Evolutionary conservation across 768 basidiomycete species (phyloP).

Genomic region (Rhizopogon salebrosus): DNA sequence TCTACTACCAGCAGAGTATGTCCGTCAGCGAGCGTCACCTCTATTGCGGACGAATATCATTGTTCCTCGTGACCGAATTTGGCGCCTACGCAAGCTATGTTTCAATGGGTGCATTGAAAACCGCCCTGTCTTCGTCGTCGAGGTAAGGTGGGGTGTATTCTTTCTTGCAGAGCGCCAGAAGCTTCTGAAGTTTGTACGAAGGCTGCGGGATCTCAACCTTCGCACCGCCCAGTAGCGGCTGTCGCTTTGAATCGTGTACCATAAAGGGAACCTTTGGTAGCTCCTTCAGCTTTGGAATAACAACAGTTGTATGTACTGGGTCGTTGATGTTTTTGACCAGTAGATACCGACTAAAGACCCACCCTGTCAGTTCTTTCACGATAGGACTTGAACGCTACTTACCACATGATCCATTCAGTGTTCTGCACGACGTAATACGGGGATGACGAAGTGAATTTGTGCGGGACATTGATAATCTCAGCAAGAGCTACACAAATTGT

Average conservation of each 20-base stretch:
- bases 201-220: constrained; percentile 54
- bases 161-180: constrained; percentile 35
- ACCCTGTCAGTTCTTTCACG: not conserved
- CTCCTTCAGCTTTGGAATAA: not conserved
- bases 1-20: not conserved
- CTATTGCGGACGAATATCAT: not conserved
- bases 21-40: constrained; percentile 9
- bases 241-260: constrained; percentile 36
- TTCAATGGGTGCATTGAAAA: constrained; percentile 30
- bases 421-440: constrained; percentile 59
- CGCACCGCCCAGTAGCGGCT: constrained; percentile 7
- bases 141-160: constrained; percentile 39
- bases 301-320: not conserved
- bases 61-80: not conserved
- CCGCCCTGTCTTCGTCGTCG: constrained; percentile 45
- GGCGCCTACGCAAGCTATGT: not conserved
- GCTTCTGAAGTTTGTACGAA: constrained; percentile 43
- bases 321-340: constrained; percentile 38
- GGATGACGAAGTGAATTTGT: constrained; percentile 44
- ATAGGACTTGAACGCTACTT: constrained; percentile 20
- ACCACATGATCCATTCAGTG: constrained; percentile 71
- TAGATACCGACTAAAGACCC: constrained; percentile 48
- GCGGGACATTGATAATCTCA: constrained; percentile 61
- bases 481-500: constrained; percentile 52
- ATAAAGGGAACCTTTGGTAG: constrained; percentile 33